Evolutionary conservation across 1,139 yeast species (phyloP).

Genomic region (Barnettozyma hawaiiensis): DNA sequence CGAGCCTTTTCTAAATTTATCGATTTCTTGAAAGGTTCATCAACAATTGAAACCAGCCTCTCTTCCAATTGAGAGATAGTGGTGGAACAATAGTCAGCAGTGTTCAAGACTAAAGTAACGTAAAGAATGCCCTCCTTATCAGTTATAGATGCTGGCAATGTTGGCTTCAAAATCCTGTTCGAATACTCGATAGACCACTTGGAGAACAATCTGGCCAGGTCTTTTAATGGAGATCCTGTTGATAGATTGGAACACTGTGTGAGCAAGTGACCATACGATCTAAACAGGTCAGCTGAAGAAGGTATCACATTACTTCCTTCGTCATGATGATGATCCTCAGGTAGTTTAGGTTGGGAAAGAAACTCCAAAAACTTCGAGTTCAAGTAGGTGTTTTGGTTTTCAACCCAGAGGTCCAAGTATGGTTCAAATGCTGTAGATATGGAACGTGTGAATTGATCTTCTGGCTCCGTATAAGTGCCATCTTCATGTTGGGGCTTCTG

Average conservation of each 20-base stretch:
- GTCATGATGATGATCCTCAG: constrained; percentile 31
- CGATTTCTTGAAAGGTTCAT: constrained; percentile 33
- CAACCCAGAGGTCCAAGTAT: constrained; percentile 79
- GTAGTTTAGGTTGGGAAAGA: constrained; percentile 40
- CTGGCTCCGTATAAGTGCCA: constrained; percentile 23
- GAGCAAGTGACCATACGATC: constrained; percentile 64
- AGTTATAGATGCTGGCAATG: constrained; percentile 42
- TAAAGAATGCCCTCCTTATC: constrained; percentile 57
- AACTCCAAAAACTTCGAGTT: constrained; percentile 58
- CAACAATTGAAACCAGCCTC: constrained; percentile 47
- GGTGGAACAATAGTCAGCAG: constrained; percentile 82
- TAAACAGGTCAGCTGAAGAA: constrained; percentile 83
- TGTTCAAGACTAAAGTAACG: constrained; percentile 70
- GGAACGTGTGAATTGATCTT: constrained; percentile 28
- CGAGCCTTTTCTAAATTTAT: constrained; percentile 50
- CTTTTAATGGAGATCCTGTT: constrained; percentile 59
- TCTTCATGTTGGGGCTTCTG: not conserved
- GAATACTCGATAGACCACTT: constrained; percentile 66
- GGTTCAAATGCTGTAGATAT: constrained; percentile 82
- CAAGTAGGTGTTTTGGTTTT: constrained; percentile 67
- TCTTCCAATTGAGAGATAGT: constrained; percentile 77
- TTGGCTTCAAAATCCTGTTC: constrained; percentile 52
- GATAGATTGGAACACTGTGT: constrained; percentile 74
- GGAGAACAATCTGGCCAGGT: constrained; percentile 58
- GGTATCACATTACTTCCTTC: constrained; percentile 57